Evolutionary conservation across 768 basidiomycete species (phyloP), one percentile per base, ranked within the genome.

Genomic region (Pisolithus marmoratus): DNA sequence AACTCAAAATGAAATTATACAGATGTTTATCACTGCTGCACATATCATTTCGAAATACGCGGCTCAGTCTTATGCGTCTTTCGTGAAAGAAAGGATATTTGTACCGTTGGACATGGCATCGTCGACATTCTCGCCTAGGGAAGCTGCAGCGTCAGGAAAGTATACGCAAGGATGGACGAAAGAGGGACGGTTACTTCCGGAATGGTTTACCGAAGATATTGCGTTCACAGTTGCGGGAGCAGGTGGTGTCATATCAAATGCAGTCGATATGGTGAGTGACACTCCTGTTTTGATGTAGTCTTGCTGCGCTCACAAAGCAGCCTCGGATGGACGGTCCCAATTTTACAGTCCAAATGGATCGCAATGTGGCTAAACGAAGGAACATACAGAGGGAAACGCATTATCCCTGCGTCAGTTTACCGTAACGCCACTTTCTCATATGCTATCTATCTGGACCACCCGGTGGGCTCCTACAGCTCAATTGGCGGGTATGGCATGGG

Each of bases 171-270:
- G 61, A 2, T 74, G 70, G 71, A 60, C 64, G 2, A 45, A 31
- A n/a, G 54, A 52, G 14, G 70, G 72, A 1, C 56, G 72, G 20
- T 54, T 66, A 20, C 60, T 75, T 0, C 70, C 73, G 2, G 61
- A 59, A 27, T 67, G 61, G 55, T 63, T 71, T 17, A 54, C 53
- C 1, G 69, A 71, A 45, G 56, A 65, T 0, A 51, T 31, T 5
- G 58, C 51, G 6, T 57, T 62, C 0, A 26, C 66, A 15, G 55
- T 59, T 14, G 70, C 73, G 4, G 76, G 75, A 5, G 53, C 75
- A 0, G 74, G 72, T 2, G 77, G 75, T 1, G 40, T 78, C n/a
- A 73, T 76, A 26, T 73, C 76, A 29, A 74, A 54, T 23, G 66
- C 64, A 0, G 51, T 67, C 17, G 77, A 79, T 34, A 66, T 79